Percentiles rank a stretch among this genome's conserved stretches.
Conservation (phyloP, 768 basidiomycete species). For the Tremella mesenterica region DNA sequence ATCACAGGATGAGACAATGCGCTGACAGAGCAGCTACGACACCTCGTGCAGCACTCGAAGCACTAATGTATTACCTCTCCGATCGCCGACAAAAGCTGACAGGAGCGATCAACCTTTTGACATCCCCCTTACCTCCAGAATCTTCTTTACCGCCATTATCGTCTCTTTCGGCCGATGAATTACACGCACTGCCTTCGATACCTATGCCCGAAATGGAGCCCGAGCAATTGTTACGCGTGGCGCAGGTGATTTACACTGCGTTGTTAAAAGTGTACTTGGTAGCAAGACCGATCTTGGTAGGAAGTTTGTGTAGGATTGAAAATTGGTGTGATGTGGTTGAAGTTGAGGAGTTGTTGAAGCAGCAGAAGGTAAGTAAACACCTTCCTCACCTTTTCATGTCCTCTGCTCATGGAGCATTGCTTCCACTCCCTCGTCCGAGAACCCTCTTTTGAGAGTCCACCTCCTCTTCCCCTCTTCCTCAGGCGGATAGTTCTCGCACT, state of each 20-base stretch:
- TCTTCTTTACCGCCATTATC: conserved; percentile 58
- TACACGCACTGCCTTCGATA: conserved; percentile 61
- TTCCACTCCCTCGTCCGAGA: neutral
- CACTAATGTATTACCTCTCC: conserved; percentile 74
- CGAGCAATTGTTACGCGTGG: conserved; percentile 75
- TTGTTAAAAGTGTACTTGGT: conserved; percentile 86
- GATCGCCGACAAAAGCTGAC: conserved; percentile 80
- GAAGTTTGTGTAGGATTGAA: conserved; percentile 74
- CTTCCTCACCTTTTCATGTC: neutral
- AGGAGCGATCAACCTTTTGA: conserved; percentile 62
- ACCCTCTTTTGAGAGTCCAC: neutral
- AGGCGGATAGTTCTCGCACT: too few relatives aligned
- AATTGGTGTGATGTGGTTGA: conserved; percentile 98
- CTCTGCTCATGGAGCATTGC: neutral
- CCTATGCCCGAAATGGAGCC: conserved; percentile 65
- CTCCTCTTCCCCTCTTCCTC: neutral
- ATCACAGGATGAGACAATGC: too few relatives aligned
- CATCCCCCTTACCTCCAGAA: conserved; percentile 61
- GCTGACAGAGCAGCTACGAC: conserved; percentile 19
- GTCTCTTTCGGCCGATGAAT: conserved; percentile 51
- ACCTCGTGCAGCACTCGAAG: conserved; percentile 58
- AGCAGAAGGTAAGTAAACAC: conserved; percentile 68
- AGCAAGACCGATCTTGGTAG: conserved; percentile 69
- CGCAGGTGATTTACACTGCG: conserved; percentile 91
- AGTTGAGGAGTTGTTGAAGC: conserved; percentile 76